Evolutionary conservation across 2,329 filamentous ascomycete species (phyloP), one percentile per base, ranked within the genome.

Genomic region (Epichloe gansuensis): DNA sequence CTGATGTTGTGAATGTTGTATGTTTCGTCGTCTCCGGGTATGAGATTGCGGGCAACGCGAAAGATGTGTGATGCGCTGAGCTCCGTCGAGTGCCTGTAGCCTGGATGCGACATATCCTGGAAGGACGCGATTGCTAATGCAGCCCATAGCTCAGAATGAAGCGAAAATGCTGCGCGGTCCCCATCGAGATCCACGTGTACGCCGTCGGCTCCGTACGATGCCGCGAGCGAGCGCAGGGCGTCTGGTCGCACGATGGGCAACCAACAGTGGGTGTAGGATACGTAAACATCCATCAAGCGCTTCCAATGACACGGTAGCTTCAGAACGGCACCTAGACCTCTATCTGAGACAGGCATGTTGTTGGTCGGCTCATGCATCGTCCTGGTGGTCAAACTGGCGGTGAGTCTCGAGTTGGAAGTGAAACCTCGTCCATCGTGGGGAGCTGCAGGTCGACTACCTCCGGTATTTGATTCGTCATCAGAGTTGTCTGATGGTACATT

Each of bases 261-360:
- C 86, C 86, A 90, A 50, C 77, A 81, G 62, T 89, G 84, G 0
- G 82, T 87, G 58, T 87, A 87, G 1, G 84, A 78, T 54, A 87
- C 85, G 62, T 88, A 89, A 4, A 85, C 74, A 57, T 89, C 83
- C 40, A 89, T 68, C 4, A 89, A 72, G 2, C 75, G 71, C 70
- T 73, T 81, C 61, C 74, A 78, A 59, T 78, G 75, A 15, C 64
- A 60, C 15, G 75, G 81, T 0, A 85, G 67, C 41, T 60, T 48
- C 15, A 51, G 9, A 2, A 41, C 31, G 11, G 21, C 21, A 11
- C 42, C 25, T 2, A 17, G 1, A 2, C 4, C 12, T 13, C 15
- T 27, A 12, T 39, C 46, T 3, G 25, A 25, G 21, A 13, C 45
- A 21, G 47, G 17, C 17, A 21, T 15, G 41, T 39, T 39, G 7